Evolutionary conservation across 441 rosid species (phyloP), one percentile per base, ranked within the genome.

Genomic region (Adansonia grandidieri): DNA sequence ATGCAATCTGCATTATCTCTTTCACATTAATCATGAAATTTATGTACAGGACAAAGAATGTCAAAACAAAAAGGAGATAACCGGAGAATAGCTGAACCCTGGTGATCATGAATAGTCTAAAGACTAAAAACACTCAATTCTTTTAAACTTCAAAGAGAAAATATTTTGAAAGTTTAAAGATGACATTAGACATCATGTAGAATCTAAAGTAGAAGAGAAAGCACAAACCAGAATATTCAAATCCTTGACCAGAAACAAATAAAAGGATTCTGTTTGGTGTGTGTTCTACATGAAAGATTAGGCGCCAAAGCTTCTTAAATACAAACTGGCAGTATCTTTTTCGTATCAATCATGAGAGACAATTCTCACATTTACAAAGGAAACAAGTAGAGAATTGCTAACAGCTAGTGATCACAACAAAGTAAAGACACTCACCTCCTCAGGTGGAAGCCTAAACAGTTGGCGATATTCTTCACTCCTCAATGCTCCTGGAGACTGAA

Each of bases 401-500:
- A 14, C 22, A 2, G 47, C 74, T 20, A 40, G 63, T 37, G 17
- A 37, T 28, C 50, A 50, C n/a, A 24, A 66, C 61, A 71, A 13
- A 71, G 51, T 56, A 61, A 9, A 61, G 75, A 20, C 61, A 84
- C 90, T 83, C 78, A 95, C 99, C 85, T 95, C 98, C 47, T 95
- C 97, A 32, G 87, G 80, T 20, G 95, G 96, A 80, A 95, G 95
- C 74, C 94, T 92, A 78, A 95, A 95, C 75, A 95, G 80, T 80
- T 89, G 99, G 11, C 97, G 89, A 81, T 93, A 93, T 86, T 93
- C 99, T 86, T 95, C 99, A 75, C 93, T 92, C 86, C 81, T 88
- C 73, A 87, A 81, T 14, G 87, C 68, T 9, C 82, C 85, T 4
- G 71, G 75, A 73, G 86, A 82, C 97, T 95, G 87, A 0, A 80